Conservation (phyloP, 2,329 filamentous ascomycete genomes). For the Tricladium varicosporioides region DNA sequence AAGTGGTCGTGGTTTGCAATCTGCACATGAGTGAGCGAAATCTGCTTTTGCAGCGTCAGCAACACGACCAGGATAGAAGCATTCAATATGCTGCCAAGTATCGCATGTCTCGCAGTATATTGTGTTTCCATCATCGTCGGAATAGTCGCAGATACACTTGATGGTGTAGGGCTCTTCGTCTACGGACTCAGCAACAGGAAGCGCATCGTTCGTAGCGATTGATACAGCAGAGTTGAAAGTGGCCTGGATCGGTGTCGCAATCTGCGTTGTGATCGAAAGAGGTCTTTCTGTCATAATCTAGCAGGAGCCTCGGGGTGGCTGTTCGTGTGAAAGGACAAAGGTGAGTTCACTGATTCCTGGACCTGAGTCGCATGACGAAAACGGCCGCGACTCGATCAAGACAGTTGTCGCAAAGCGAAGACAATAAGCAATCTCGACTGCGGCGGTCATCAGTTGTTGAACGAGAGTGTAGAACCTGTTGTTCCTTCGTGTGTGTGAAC, state of each 20-base stretch:
- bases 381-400: constrained; percentile 34
- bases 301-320: constrained; percentile 35
- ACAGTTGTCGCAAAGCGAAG: constrained; percentile 29
- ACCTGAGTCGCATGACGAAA: constrained; percentile 40
- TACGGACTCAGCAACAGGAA: constrained; percentile 43
- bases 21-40: constrained; percentile 81
- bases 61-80: constrained; percentile 79
- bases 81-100: constrained; percentile 97
- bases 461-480: constrained; percentile 8
- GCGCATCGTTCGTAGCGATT: constrained; percentile 28
- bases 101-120: constrained; percentile 95
- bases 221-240: constrained; percentile 23
- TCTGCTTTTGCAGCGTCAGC: constrained; percentile 68
- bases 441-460: constrained; percentile 30
- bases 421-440: constrained; percentile 18
- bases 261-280: constrained; percentile 35
- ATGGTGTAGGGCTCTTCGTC: constrained; percentile 89
- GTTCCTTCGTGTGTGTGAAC: constrained; percentile 12
- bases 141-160: constrained; percentile 93
- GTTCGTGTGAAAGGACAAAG: constrained; percentile 30
- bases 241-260: constrained; percentile 32
- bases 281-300: constrained; percentile 40
- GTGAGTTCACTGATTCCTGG: constrained; percentile 35
- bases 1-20: constrained; percentile 77
- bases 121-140: constrained; percentile 95